Conservation (phyloP, 371 early-diverging fungal genomes). For the Syncephalastrum racemosum region DNA sequence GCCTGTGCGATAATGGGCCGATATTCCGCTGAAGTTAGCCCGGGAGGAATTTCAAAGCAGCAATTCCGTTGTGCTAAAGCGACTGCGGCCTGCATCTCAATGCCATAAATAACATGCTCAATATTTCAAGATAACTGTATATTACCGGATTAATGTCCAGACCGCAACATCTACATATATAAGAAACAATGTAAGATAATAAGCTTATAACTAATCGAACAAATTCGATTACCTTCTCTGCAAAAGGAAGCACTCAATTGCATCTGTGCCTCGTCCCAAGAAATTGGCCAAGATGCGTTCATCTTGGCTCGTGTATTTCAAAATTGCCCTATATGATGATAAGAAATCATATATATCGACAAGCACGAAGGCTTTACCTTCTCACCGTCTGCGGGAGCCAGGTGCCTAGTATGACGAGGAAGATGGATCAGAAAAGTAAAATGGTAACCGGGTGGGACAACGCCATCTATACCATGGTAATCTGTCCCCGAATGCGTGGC, state of each 20-base stretch:
- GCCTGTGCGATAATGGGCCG: slow-evolving; percentile 83
- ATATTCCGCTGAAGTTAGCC: slow-evolving; percentile 70
- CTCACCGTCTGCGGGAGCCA: slow-evolving; percentile 94
- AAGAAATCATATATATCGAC: not conserved
- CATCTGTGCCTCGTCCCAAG: slow-evolving; percentile 88
- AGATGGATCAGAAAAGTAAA: not conserved
- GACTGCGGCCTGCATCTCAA: slow-evolving; percentile 63
- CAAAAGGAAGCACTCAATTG: slow-evolving; percentile 86
- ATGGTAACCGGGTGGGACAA: not conserved
- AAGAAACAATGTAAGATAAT: not conserved
- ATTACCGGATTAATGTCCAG: slow-evolving; percentile 88
- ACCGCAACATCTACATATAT: slow-evolving; percentile 64
- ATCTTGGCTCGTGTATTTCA: slow-evolving; percentile 72
- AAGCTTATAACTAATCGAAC: too few species aligned
- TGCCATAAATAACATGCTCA: not conserved
- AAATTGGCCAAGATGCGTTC: slow-evolving; percentile 89
- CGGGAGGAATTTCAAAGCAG: slow-evolving; percentile 77
- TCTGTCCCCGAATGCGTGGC: slow-evolving; percentile 90
- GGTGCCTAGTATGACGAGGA: slow-evolving; percentile 51
- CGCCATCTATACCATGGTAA: slow-evolving; percentile 66
- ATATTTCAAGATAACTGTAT: not conserved
- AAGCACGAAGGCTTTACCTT: slow-evolving; percentile 46
- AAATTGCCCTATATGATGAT: slow-evolving; percentile 56
- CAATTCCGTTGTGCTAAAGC: slow-evolving; percentile 84
- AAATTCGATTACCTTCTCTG: slow-evolving; percentile 64